Conservation (phyloP, 2,329 filamentous ascomycete species). For the Sphaerulina populicola region DNA sequence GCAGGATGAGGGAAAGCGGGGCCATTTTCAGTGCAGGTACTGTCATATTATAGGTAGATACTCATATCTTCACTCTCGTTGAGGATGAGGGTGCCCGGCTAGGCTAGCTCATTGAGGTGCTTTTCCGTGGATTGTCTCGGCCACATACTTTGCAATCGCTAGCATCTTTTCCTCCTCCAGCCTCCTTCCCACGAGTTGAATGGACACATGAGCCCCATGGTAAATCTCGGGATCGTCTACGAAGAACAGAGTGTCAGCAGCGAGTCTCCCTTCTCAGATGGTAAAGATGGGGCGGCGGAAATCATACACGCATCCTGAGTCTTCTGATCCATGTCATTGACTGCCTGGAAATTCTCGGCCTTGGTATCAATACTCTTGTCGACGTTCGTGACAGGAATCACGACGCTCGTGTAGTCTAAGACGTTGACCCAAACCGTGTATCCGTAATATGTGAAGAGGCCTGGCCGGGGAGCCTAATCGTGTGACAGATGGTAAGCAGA, state of each 20-base stretch:
- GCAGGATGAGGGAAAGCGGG: too few relatives aligned
- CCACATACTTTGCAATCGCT: slow-evolving; percentile 31
- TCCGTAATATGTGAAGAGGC: slow-evolving; percentile 42
- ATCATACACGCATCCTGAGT: slow-evolving; percentile 35
- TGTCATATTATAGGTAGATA: too few relatives aligned
- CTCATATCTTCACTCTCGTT: too few relatives aligned
- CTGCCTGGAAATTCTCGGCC: slow-evolving; percentile 30
- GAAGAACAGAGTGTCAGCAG: slow-evolving; percentile 14
- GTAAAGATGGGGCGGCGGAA: background rate
- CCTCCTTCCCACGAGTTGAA: slow-evolving; percentile 32
- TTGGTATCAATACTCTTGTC: slow-evolving; percentile 45
- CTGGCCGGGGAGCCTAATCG: slow-evolving; percentile 33
- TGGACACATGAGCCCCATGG: slow-evolving; percentile 33
- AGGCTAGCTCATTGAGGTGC: background rate
- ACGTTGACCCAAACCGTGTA: slow-evolving; percentile 45
- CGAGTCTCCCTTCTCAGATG: background rate
- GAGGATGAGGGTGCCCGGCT: too few relatives aligned
- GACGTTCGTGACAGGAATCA: slow-evolving; percentile 49
- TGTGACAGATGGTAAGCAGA: background rate
- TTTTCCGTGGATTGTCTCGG: slow-evolving; percentile 18
- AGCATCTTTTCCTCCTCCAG: slow-evolving; percentile 36
- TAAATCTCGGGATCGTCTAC: slow-evolving; percentile 34
- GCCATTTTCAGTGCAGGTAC: too few relatives aligned
- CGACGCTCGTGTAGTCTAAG: slow-evolving; percentile 48
- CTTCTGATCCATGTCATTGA: slow-evolving; percentile 36